Conservation (phyloP, 2,329 filamentous ascomycete species). For the Pestalotiopsis sp. region DNA sequence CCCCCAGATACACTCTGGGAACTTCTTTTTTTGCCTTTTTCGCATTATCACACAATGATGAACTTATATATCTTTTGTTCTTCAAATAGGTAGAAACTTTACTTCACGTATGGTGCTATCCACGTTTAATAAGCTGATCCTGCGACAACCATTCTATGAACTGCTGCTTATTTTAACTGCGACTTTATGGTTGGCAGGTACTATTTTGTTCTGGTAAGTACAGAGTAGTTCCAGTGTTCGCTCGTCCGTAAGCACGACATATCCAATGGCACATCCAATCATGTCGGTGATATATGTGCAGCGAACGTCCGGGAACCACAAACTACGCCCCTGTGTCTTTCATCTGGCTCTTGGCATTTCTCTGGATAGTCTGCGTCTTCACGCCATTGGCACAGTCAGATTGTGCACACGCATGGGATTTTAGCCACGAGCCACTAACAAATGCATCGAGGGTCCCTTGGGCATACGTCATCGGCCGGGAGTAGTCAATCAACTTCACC, state of each 20-base stretch:
- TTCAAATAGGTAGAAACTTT: too few species aligned
- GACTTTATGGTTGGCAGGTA: too few species aligned
- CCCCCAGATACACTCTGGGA: conserved; percentile 5
- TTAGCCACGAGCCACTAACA: neutral
- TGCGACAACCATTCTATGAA: too few species aligned
- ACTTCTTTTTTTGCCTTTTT: neutral
- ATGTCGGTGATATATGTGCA: too few species aligned
- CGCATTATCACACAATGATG: neutral
- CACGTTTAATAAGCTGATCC: too few species aligned
- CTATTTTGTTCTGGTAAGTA: too few species aligned
- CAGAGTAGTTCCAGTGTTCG: too few species aligned
- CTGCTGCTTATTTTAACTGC: too few species aligned
- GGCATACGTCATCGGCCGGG: neutral
- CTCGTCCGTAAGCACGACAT: too few species aligned
- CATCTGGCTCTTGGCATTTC: neutral
- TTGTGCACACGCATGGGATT: neutral
- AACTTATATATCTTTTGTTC: too few species aligned
- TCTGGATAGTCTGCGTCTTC: neutral
- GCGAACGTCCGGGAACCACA: neutral
- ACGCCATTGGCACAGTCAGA: neutral
- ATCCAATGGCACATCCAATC: too few species aligned
- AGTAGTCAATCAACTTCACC: neutral
- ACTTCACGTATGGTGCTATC: too few species aligned
- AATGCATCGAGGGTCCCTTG: neutral
- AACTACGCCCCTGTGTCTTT: neutral